Percentiles rank a stretch among this genome's conserved stretches.
Conservation (phyloP, 2,329 filamentous ascomycete species). For the Tolypocladium ophioglossoides region DNA sequence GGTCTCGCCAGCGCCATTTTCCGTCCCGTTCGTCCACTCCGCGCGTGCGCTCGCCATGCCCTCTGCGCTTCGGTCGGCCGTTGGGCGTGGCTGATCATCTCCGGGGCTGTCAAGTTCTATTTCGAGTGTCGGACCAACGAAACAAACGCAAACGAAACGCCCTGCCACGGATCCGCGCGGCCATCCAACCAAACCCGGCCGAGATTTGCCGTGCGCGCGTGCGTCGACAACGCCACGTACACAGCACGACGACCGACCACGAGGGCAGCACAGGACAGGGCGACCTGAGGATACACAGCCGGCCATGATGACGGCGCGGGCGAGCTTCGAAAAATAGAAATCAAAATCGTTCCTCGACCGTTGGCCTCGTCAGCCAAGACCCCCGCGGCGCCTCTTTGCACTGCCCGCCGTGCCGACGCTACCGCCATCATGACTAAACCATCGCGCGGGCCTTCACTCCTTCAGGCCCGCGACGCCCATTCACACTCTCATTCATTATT, state of each 20-base stretch:
- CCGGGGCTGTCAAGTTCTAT: not conserved
- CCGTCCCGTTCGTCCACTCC: slow-evolving; percentile 4
- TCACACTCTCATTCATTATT: slow-evolving; percentile 8
- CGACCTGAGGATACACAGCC: not conserved
- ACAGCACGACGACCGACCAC: not conserved
- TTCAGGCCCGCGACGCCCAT: slow-evolving; percentile 20
- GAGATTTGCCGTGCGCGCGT: not conserved
- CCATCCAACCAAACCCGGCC: not conserved
- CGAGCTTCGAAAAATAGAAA: not conserved
- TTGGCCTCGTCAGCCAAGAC: not conserved
- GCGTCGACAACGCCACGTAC: too few relatives aligned
- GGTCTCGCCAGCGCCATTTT: not conserved
- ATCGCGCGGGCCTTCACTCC: slow-evolving; percentile 25
- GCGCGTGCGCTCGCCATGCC: slow-evolving; percentile 9
- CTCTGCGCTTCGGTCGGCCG: slow-evolving; percentile 3
- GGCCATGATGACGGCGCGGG: slow-evolving; percentile 4
- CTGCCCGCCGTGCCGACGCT: slow-evolving; percentile 12
- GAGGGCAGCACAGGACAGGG: not conserved
- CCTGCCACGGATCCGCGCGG: not conserved
- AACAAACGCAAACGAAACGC: not conserved
- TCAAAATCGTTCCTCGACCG: not conserved
- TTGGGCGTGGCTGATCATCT: slow-evolving; percentile 7
- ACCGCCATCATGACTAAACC: slow-evolving; percentile 22
- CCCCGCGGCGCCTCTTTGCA: too few relatives aligned
- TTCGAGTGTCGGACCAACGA: slow-evolving; percentile 1